Evolutionary conservation across 176 grass and related monocot species (phyloP).

Genomic region (Olyra latifolia): DNA sequence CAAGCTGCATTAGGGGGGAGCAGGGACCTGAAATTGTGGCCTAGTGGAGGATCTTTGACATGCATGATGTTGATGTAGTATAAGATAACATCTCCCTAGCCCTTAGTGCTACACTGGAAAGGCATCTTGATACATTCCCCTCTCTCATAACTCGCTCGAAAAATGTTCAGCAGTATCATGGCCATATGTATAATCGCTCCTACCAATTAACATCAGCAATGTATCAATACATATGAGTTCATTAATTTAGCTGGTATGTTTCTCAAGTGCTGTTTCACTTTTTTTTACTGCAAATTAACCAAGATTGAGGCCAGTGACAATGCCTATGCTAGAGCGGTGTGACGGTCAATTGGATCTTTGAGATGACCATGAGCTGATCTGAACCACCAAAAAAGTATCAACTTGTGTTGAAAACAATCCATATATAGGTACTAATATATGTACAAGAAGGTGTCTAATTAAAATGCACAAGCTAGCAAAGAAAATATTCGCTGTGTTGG

Average conservation of each 20-base stretch:
- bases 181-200: neutral
- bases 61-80: neutral
- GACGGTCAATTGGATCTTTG: neutral
- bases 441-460: neutral
- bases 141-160: neutral
- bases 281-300: neutral
- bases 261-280: neutral
- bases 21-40: constrained; percentile 50
- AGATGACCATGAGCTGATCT: neutral
- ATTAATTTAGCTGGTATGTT: constrained; percentile 3
- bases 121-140: constrained; percentile 5
- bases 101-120: neutral
- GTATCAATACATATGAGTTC: neutral
- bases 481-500: constrained; percentile 33
- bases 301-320: neutral
- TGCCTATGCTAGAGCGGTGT: neutral
- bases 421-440: neutral
- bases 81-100: neutral
- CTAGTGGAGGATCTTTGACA: constrained; percentile 50
- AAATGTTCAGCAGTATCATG: neutral
- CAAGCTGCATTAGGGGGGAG: constrained; percentile 29
- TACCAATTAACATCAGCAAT: neutral
- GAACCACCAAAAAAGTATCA: neutral
- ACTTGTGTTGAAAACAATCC: neutral
- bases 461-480: constrained; percentile 23